Evolutionary conservation across 2,329 filamentous ascomycete species (phyloP).

Genomic region (Claviceps capensis): DNA sequence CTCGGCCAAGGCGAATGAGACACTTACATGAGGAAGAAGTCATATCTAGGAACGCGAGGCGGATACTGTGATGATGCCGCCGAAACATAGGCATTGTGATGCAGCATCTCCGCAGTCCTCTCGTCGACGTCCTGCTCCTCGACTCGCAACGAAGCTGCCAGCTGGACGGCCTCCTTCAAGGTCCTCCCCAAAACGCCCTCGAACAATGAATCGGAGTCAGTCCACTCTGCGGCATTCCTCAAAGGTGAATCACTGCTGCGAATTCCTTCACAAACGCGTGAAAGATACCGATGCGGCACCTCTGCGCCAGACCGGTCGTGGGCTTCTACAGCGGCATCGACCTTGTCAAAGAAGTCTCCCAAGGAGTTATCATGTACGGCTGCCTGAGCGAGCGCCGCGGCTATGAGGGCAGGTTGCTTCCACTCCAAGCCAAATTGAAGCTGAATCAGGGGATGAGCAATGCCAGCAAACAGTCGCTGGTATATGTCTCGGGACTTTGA

Average conservation of each 20-base stretch:
- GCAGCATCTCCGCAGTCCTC: constrained; percentile 50
- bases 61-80: constrained; percentile 46
- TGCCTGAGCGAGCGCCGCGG: constrained; percentile 65
- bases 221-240: constrained; percentile 29
- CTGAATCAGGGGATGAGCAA: constrained; percentile 73
- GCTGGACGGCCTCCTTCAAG: constrained; percentile 45
- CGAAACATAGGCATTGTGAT: constrained; percentile 39
- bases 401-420: constrained; percentile 65
- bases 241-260: constrained; percentile 39
- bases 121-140: constrained; percentile 41
- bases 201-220: constrained; percentile 48
- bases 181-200: constrained; percentile 56
- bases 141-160: constrained; percentile 47
- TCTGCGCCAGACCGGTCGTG: constrained; percentile 6
- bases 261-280: constrained; percentile 49
- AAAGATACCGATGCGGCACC: constrained; percentile 15
- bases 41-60: constrained; percentile 55
- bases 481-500: constrained; percentile 55
- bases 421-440: constrained; percentile 78
- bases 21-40: constrained; percentile 55
- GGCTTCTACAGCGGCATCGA: constrained; percentile 33
- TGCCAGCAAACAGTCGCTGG: constrained; percentile 50
- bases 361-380: constrained; percentile 52
- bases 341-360: constrained; percentile 35
- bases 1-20: background rate